Conservation (phyloP, 768 basidiomycete species). For the Rhizopogon vinicolor region DNA sequence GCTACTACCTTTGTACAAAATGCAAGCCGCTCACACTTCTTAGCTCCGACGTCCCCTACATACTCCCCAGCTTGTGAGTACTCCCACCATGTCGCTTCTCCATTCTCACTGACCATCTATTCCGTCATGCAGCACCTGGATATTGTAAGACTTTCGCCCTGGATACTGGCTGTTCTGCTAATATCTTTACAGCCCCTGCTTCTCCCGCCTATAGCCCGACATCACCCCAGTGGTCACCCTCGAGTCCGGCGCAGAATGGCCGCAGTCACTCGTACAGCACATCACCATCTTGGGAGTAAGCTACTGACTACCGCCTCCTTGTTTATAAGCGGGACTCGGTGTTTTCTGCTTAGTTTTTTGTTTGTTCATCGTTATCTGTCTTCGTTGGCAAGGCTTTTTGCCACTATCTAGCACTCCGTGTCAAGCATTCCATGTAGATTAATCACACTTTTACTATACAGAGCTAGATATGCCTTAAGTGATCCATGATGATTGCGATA, state of each 20-base stretch:
- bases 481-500: too few species aligned
- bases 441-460: constrained; percentile 24
- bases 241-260: constrained; percentile 64
- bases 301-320: constrained; percentile 5
- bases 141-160: constrained; percentile 56
- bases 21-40: constrained; percentile 8
- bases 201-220: constrained; percentile 86
- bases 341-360: constrained; percentile 1
- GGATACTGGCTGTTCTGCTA: constrained; percentile 11
- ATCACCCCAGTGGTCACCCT: constrained; percentile 80
- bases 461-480: constrained; percentile 10
- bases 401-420: constrained; percentile 19
- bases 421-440: constrained; percentile 32
- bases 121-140: constrained; percentile 52
- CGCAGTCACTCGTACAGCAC: constrained; percentile 41
- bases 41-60: constrained; percentile 82
- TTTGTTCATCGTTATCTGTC: not conserved
- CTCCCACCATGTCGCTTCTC: not conserved
- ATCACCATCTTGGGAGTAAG: constrained; percentile 50
- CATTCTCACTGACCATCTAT: constrained; percentile 5
- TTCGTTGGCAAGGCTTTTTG: constrained; percentile 3
- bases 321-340: constrained; percentile 7
- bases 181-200: constrained; percentile 53
- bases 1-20: constrained; percentile 20
- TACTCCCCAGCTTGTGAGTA: constrained; percentile 85